Evolutionary conservation across 768 basidiomycete genomes (phyloP).

Genomic region (Phylloporus sp.): DNA sequence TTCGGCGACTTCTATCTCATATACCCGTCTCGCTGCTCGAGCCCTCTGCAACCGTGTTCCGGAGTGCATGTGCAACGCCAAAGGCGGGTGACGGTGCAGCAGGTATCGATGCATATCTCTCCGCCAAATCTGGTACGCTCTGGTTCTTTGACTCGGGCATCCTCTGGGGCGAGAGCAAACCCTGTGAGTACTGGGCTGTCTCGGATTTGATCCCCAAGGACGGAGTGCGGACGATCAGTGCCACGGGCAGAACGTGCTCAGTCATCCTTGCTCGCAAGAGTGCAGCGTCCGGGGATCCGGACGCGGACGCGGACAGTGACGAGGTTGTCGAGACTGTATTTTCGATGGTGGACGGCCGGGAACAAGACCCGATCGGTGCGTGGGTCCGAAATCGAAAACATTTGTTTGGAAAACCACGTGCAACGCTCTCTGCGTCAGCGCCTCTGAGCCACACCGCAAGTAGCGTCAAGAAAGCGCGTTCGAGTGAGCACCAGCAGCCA

Average conservation of each 20-base stretch:
- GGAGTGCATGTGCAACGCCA: slow-evolving; percentile 44
- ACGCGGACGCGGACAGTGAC: slow-evolving; percentile 40
- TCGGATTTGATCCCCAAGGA: slow-evolving; percentile 53
- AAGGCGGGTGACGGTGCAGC: slow-evolving; percentile 44
- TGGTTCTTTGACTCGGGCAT: slow-evolving; percentile 71
- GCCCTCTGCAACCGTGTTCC: slow-evolving; percentile 51
- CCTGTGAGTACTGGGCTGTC: slow-evolving; percentile 73
- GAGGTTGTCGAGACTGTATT: slow-evolving; percentile 62
- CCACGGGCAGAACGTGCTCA: slow-evolving; percentile 65
- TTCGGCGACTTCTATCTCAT: slow-evolving; percentile 51
- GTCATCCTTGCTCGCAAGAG: slow-evolving; percentile 47
- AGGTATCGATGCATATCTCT: slow-evolving; percentile 65
- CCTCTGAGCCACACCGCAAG: background rate
- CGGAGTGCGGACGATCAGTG: slow-evolving; percentile 53
- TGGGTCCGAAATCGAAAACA: slow-evolving; percentile 62
- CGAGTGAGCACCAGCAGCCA: background rate
- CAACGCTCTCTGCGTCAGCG: background rate
- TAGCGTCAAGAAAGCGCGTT: slow-evolving; percentile 1
- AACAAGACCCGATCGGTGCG: slow-evolving; percentile 58
- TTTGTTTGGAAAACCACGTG: slow-evolving; percentile 45
- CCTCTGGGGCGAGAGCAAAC: slow-evolving; percentile 72
- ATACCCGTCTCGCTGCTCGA: slow-evolving; percentile 44
- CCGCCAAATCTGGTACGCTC: slow-evolving; percentile 66
- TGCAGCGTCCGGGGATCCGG: background rate
- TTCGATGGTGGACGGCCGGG: slow-evolving; percentile 66